Percentiles rank a stretch among this genome's conserved stretches.
phyloP scores from a whole-genome alignment of 805 yeast species.

The Metschnikowia corniflorae region DNA sequence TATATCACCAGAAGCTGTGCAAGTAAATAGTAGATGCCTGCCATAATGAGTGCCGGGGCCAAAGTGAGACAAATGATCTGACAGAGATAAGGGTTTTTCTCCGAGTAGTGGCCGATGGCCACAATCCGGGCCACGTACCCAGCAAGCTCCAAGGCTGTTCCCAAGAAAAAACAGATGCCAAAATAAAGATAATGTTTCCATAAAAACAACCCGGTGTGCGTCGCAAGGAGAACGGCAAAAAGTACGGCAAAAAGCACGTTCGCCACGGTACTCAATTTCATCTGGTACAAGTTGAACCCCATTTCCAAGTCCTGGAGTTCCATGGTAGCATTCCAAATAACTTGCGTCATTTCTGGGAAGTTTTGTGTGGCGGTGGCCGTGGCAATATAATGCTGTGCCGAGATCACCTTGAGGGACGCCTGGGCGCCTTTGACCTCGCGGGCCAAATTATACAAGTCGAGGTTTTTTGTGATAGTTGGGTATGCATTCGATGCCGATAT shows the following conservation, averaged over 20 bases:
- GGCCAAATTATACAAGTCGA: slow-evolving; percentile 16
- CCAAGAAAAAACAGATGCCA: slow-evolving; percentile 51
- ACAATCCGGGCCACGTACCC: slow-evolving; percentile 65
- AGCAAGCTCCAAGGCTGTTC: slow-evolving; percentile 55
- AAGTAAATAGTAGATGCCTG: slow-evolving; percentile 70
- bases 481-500: slow-evolving; percentile 15
- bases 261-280: slow-evolving; percentile 13
- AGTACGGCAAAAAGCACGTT: slow-evolving; percentile 15
- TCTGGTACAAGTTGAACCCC: slow-evolving; percentile 20
- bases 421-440: slow-evolving; percentile 19
- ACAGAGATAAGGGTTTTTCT: slow-evolving; percentile 44
- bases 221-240: slow-evolving; percentile 14
- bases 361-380: slow-evolving; percentile 22
- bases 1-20: slow-evolving; percentile 64
- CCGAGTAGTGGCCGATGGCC: slow-evolving; percentile 29
- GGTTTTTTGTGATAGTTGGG: slow-evolving; percentile 15
- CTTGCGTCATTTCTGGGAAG: slow-evolving; percentile 18
- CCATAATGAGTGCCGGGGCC: slow-evolving; percentile 84
- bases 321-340: slow-evolving; percentile 21
- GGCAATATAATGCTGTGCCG: slow-evolving; percentile 20
- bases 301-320: slow-evolving; percentile 19
- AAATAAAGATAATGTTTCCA: slow-evolving; percentile 63
- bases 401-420: slow-evolving; percentile 21
- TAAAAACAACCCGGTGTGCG: slow-evolving; percentile 28
- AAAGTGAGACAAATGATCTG: slow-evolving; percentile 70